These are phyloP conservation scores for Iris macrosiphon DNA, from an alignment of 106 monocot genomes.

Conservation along the genomic window DNA sequence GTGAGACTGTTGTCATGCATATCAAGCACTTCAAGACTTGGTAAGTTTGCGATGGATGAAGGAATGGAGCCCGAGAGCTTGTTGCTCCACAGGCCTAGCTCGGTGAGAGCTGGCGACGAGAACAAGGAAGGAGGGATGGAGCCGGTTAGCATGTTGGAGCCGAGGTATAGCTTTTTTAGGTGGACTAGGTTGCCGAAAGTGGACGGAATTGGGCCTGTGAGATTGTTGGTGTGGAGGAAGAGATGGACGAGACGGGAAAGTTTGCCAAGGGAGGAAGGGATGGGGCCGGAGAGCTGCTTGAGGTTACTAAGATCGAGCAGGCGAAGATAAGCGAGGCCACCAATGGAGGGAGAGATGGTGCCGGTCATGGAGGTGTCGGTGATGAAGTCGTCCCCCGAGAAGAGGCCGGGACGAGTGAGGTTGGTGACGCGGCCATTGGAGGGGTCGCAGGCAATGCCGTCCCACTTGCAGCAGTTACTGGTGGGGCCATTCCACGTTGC, in stretches of 20 bases:
- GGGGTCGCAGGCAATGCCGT: too few relatives aligned
- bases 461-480: too few relatives aligned
- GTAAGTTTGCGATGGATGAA: slow-evolving; percentile 7
- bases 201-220: slow-evolving; percentile 7
- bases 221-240: neutral
- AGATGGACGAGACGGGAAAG: neutral
- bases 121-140: slow-evolving; percentile 12
- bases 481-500: too few relatives aligned
- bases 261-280: neutral
- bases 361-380: slow-evolving; percentile 1
- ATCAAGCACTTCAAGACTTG: slow-evolving; percentile 6
- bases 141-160: slow-evolving; percentile 19
- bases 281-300: neutral
- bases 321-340: neutral
- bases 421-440: too few relatives aligned
- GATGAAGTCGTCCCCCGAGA: too few relatives aligned
- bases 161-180: slow-evolving; percentile 17
- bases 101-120: neutral
- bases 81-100: slow-evolving; percentile 16
- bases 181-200: slow-evolving; percentile 11
- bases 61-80: slow-evolving; percentile 15
- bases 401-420: too few relatives aligned
- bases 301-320: slow-evolving; percentile 6
- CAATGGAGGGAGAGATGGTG: slow-evolving; percentile 4
- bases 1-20: slow-evolving; percentile 12